phyloP scores from a whole-genome alignment of 139 green algal species.

The Nannochloris sp. region DNA sequence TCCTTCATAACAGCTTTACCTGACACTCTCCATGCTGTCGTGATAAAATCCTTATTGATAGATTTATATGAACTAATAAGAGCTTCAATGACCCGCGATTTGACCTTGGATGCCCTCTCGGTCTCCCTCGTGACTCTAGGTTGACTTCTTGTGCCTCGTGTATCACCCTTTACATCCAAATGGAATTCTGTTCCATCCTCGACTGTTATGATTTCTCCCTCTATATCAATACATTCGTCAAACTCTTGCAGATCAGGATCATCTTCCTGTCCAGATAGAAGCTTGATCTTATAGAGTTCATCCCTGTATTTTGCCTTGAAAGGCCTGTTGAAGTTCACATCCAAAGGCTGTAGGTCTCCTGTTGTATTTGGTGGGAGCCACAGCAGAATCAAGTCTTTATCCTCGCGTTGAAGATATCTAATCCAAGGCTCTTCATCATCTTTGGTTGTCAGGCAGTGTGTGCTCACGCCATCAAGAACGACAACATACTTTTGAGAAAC shows the following conservation, averaged over 20 bases:
- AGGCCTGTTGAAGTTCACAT: background rate
- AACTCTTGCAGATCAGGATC: too few relatives aligned
- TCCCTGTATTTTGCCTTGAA: background rate
- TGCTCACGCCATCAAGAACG: background rate
- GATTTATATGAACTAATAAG: background rate
- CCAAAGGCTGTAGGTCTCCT: background rate
- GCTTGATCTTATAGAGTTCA: background rate
- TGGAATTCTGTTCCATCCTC: background rate
- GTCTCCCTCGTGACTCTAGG: background rate
- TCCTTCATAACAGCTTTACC: background rate
- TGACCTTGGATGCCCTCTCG: background rate
- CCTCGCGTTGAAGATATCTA: background rate
- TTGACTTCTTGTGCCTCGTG: background rate
- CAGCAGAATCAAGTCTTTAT: background rate
- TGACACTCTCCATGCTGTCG: background rate
- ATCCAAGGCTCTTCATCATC: background rate
- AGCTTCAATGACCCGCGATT: background rate
- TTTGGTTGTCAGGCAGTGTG: background rate
- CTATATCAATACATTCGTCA: too few relatives aligned
- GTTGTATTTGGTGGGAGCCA: conserved; percentile 1
- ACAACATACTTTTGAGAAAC: background rate
- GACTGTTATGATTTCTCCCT: background rate
- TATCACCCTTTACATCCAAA: background rate
- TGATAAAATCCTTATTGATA: background rate
- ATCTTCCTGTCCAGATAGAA: background rate